Evolutionary conservation across 345 rosid genomes (phyloP), one percentile per base, ranked within the genome.

Genomic region (Psidium friedrichsthalianum): DNA sequence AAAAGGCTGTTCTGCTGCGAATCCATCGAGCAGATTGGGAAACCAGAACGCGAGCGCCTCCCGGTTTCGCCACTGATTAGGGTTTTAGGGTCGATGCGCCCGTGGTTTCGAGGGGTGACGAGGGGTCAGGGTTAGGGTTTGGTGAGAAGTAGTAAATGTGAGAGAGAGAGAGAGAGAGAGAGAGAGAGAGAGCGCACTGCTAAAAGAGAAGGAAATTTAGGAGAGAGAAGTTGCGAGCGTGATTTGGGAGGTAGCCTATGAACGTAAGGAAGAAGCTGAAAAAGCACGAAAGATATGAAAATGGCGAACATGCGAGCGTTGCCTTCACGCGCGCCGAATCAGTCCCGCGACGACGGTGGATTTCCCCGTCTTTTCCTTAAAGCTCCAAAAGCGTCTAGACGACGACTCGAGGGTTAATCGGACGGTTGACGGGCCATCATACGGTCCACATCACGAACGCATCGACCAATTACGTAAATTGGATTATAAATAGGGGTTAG

Each of bases 1-100:
- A 90, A 96, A 82, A 95, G 95, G 87, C 90, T 93, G 88, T 83
- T 94, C 82, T 91, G 91, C 84, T 94, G 94, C 42, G 98, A 89
- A 91, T 95, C 98, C 99, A 98, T 98, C 25, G 57, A 10, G 56
- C 49, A 74, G 40, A 40, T 6, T 14, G 2, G 49, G 21, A 10
- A 55, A 21, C 25, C 57, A 8, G 25, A 21, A 55, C 24, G 24
- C 57, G 24, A 21, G 21, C 25, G 47, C 80, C 80, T 24, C 47
- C 80, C 61, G 47, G 42, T 21, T 69, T 20, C 14, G 47, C 47
- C 47, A 40, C 80, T 5, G 80, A 69, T 69, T 25, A 51, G 58
- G 49, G 51, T 12, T 49, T 85, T 87, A 82, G 87, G 88, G 89
- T 16, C 83, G 91, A 85, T 53, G 78, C 22, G 12, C 42, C 82